Conservation (phyloP, 2,329 filamentous ascomycete genomes). For the Gaeumannomyces tritici region DNA sequence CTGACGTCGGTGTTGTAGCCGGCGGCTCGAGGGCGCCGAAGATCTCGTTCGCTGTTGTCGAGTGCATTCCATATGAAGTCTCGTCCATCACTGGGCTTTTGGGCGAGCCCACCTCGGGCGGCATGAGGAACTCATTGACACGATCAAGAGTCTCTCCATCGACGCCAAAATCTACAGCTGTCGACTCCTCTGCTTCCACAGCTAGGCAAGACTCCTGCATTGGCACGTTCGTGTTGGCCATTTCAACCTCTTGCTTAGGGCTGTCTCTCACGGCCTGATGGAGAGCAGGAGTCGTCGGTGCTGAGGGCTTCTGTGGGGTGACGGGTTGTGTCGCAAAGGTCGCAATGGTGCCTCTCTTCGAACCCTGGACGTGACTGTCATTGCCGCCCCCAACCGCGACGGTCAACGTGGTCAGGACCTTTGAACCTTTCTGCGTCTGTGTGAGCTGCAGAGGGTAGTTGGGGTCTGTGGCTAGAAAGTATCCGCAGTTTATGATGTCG, state of each 20-base stretch:
- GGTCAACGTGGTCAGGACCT: constrained; percentile 6
- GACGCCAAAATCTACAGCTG: constrained; percentile 8
- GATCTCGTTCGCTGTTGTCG: constrained; percentile 37
- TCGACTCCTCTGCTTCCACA: background rate
- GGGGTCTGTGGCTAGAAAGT: constrained; percentile 8
- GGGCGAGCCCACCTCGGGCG: constrained; percentile 22
- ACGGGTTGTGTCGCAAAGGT: background rate
- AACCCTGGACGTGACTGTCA: background rate
- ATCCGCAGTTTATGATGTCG: constrained; percentile 12
- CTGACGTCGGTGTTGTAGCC: constrained; percentile 21
- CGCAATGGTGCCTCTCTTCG: background rate
- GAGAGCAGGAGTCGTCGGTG: background rate
- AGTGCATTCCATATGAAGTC: constrained; percentile 46
- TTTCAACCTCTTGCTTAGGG: background rate
- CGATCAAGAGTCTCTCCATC: constrained; percentile 35
- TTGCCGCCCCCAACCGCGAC: background rate
- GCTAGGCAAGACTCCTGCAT: background rate
- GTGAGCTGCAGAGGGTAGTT: constrained; percentile 9
- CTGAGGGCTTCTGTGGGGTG: background rate
- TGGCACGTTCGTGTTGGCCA: background rate
- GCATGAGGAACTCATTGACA: constrained; percentile 38
- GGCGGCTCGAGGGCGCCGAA: constrained; percentile 30
- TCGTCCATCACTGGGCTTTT: constrained; percentile 18
- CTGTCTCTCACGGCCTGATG: background rate
- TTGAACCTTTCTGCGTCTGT: constrained; percentile 3